phyloP scores from a whole-genome alignment of 805 yeast genomes.

The Wickerhamiella siamensis region DNA sequence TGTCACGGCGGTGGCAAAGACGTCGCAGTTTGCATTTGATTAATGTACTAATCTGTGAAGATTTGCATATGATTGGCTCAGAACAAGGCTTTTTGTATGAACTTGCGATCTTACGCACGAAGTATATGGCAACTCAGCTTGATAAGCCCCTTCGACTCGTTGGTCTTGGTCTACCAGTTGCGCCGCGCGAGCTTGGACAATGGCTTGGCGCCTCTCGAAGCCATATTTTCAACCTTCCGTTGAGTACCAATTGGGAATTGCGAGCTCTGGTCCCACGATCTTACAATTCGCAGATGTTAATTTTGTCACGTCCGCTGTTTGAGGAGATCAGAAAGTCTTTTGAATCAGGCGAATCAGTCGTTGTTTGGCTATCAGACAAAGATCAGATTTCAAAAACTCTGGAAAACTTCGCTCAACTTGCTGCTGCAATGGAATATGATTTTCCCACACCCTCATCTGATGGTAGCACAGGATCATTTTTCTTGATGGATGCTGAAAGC shows the following conservation, averaged over 20 bases:
- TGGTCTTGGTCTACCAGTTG: constrained; percentile 54
- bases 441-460: not conserved
- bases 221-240: constrained; percentile 47
- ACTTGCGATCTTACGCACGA: constrained; percentile 50
- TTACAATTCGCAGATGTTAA: constrained; percentile 35
- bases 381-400: not conserved
- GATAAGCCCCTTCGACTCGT: constrained; percentile 46
- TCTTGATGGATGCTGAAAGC: not conserved
- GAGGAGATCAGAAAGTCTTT: not conserved
- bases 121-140: constrained; percentile 53
- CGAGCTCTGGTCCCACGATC: constrained; percentile 25
- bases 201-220: constrained; percentile 66
- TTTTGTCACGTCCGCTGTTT: constrained; percentile 36
- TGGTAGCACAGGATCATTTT: not conserved
- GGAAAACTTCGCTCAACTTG: not conserved
- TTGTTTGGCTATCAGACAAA: not conserved
- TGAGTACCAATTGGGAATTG: constrained; percentile 19
- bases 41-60: constrained; percentile 59
- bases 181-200: constrained; percentile 64
- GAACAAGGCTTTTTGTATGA: constrained; percentile 53
- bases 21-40: constrained; percentile 52
- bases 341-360: not conserved
- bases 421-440: not conserved
- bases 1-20: constrained; percentile 74
- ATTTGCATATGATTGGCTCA: constrained; percentile 55